Percentiles rank a stretch among this genome's conserved stretches.
phyloP scores from a whole-genome alignment of 2,329 filamentous ascomycete genomes.

The Verticillium albo-atrum region DNA sequence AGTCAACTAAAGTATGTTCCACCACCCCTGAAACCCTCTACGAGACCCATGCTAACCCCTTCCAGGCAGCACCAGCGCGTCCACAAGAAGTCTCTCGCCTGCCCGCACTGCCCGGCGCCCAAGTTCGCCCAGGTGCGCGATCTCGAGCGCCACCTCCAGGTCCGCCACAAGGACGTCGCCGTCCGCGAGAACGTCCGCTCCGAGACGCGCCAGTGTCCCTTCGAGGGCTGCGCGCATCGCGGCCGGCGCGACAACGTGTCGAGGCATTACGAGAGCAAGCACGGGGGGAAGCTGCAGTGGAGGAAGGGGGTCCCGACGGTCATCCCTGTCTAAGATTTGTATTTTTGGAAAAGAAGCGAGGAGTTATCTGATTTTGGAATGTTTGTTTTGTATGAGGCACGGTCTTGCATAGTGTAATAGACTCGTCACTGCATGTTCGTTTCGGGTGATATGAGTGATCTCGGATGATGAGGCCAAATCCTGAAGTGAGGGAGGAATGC shows the following conservation, averaged over 20 bases:
- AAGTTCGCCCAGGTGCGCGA: slow-evolving; percentile 15
- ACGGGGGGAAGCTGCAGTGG: slow-evolving; percentile 13
- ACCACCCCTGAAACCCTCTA: neutral
- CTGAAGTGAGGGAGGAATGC: neutral
- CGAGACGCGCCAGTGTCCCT: slow-evolving; percentile 11
- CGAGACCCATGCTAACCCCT: neutral
- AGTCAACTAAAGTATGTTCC: slow-evolving; percentile 9
- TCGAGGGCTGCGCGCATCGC: slow-evolving; percentile 11
- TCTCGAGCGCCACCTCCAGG: slow-evolving; percentile 15
- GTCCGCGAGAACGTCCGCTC: slow-evolving; percentile 10
- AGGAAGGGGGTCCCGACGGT: slow-evolving; percentile 11
- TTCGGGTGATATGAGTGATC: neutral
- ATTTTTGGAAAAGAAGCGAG: neutral
- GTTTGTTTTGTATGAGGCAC: neutral
- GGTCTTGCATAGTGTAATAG: neutral
- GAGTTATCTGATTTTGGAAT: neutral
- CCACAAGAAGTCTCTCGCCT: slow-evolving; percentile 12
- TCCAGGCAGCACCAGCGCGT: slow-evolving; percentile 13
- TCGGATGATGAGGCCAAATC: no score
- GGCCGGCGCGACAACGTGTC: slow-evolving; percentile 13
- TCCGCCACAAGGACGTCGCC: slow-evolving; percentile 10
- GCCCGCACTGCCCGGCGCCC: slow-evolving; percentile 12
- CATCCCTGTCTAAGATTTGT: neutral
- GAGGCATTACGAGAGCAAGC: slow-evolving; percentile 13
- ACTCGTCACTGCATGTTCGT: neutral